Conservation (phyloP, 805 yeast genomes). For the Kuraishia piskuri region DNA sequence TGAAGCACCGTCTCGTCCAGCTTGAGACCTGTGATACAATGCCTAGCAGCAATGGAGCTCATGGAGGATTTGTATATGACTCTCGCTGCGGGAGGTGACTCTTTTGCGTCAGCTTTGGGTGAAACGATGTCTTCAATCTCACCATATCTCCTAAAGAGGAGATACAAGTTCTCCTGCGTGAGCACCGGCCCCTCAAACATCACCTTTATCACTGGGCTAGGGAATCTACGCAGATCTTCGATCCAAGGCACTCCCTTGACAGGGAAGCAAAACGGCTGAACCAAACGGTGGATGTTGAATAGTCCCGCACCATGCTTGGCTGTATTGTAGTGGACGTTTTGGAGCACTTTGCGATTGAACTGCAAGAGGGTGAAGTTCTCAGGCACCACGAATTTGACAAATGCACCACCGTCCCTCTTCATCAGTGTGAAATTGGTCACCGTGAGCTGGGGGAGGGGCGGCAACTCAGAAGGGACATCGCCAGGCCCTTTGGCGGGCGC, state of each 20-base stretch:
- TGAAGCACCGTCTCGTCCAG: slow-evolving; percentile 62
- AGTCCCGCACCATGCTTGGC: slow-evolving; percentile 14
- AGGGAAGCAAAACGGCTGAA: slow-evolving; percentile 49
- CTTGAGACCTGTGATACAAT: slow-evolving; percentile 77
- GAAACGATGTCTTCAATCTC: slow-evolving; percentile 67
- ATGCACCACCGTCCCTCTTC: slow-evolving; percentile 87
- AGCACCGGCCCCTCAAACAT: slow-evolving; percentile 70
- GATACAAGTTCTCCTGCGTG: slow-evolving; percentile 71
- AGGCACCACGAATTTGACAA: slow-evolving; percentile 68
- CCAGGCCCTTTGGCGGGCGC: slow-evolving; percentile 8
- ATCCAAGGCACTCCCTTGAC: slow-evolving; percentile 96
- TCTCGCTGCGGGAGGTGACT: slow-evolving; percentile 37
- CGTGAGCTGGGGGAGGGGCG: slow-evolving; percentile 19
- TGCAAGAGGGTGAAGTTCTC: slow-evolving; percentile 31
- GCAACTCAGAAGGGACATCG: slow-evolving; percentile 7
- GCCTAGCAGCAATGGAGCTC: slow-evolving; percentile 79
- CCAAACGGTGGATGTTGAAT: slow-evolving; percentile 30
- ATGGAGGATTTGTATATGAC: slow-evolving; percentile 49
- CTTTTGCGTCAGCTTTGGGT: slow-evolving; percentile 32
- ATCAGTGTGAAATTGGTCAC: slow-evolving; percentile 61
- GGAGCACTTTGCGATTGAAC: slow-evolving; percentile 39
- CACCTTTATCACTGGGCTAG: slow-evolving; percentile 54
- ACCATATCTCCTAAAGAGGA: slow-evolving; percentile 83
- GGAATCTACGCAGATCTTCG: slow-evolving; percentile 79
- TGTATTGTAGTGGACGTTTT: slow-evolving; percentile 17